Base-by-base conservation (phyloP, 176 grass and related monocot species). In the Raddia guianensis region DNA sequence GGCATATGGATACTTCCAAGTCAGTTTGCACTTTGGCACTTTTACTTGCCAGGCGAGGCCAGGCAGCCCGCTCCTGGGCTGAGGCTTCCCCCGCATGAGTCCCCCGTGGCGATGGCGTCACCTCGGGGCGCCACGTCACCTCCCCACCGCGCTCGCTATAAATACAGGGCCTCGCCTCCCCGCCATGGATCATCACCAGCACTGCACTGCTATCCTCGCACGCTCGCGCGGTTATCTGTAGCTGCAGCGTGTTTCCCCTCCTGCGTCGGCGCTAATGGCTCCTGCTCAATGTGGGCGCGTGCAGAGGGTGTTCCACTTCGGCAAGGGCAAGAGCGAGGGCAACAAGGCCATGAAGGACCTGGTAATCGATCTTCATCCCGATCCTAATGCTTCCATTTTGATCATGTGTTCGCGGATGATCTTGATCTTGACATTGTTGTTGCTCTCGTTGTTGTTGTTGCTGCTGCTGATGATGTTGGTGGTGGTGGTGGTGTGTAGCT, bases 251-350 rank as follows among this genome's bases (percentile, higher is more conserved):
- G 37, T 40, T 40, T 40, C 37, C 37, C 37, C 37, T 40, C 37
- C 37, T 64, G 75, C 15, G 47, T 51, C 33, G 56, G 56, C 48
- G 32, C 80, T 86, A 91, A 97, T 93, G 91, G 94, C 86, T 80
- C 89, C 86, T 20, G 35, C 76, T 72, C 83, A 66, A 87, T 87
- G 74, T 49, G 66, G 16, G 5, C 54, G 6, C 7, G 14, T 55
- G 75, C 93, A 93, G 97, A 88, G 97, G 84, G 97, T 96, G 64
- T 99, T 90, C 86, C 84, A 82, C 73, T 99, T 99, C 88, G 97
- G 97, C 82, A 99, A 99, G 91, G 92, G 89, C 87, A 99, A 91
- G 91, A 96, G 92, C 72, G 97, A 99, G 77, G 97, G 97, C 58
- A 84, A 99, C 90, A 96, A 93, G 83, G 62, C 6, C 73, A 99